Percentiles rank a stretch among this genome's conserved stretches.
These are phyloP conservation scores for Copromyces sp. DNA, from an alignment of 495 filamentous ascomycete species.

Conservation along the genomic window DNA sequence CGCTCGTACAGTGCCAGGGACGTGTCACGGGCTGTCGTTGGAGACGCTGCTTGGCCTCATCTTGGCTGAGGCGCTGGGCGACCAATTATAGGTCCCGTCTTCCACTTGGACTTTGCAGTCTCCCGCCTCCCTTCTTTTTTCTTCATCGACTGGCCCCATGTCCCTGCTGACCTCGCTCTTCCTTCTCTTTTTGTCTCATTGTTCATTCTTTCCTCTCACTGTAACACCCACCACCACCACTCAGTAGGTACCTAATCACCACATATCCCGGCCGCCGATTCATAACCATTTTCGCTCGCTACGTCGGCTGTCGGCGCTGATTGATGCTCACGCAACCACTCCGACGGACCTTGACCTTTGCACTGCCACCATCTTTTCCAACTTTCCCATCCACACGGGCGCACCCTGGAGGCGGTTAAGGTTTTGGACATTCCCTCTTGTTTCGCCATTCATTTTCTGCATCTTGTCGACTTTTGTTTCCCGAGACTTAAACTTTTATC, in stretches of 20 bases:
- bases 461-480: neutral
- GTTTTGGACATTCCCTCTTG: neutral
- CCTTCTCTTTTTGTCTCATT: neutral
- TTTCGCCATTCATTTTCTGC: neutral
- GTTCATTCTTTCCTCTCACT: neutral
- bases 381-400: neutral
- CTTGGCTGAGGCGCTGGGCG: conserved; percentile 1
- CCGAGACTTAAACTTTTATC: neutral
- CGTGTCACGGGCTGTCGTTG: neutral
- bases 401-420: neutral
- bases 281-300: neutral
- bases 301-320: neutral
- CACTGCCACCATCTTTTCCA: neutral
- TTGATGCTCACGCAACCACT: neutral
- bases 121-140: neutral
- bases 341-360: neutral
- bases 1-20: conserved; percentile 5
- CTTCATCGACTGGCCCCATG: neutral
- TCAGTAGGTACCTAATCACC: neutral
- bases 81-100: neutral
- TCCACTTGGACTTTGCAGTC: neutral
- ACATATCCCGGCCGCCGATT: neutral
- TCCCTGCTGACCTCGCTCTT: neutral
- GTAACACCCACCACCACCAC: neutral
- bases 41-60: conserved; percentile 3